Conservation (phyloP, 2,329 filamentous ascomycete genomes). For the Colletotrichum simmondsii region DNA sequence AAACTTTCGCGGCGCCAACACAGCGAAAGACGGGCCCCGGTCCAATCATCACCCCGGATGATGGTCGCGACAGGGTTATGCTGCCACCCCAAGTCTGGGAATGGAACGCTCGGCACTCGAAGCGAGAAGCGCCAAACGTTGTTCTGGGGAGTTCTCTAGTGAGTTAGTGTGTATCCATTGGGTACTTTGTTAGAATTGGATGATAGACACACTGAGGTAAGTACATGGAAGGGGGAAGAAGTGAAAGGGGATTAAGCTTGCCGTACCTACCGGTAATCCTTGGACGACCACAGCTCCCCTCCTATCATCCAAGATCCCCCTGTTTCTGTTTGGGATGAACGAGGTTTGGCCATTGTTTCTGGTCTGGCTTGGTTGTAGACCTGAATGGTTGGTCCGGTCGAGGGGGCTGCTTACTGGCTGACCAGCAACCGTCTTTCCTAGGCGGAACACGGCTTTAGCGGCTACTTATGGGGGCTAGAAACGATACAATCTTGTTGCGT, state of each 20-base stretch:
- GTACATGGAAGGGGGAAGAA: too few species aligned
- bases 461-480: neutral
- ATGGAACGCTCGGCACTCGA: slow-evolving; percentile 10
- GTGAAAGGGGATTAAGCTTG: neutral
- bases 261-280: neutral
- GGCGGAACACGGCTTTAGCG: neutral
- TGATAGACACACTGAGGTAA: neutral
- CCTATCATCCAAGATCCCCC: neutral
- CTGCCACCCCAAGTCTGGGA: neutral
- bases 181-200: too few species aligned
- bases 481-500: neutral
- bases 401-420: neutral
- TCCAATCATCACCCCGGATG: neutral
- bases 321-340: slow-evolving; percentile 17
- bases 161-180: too few species aligned
- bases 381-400: neutral
- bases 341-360: slow-evolving; percentile 8
- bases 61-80: neutral
- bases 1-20: slow-evolving; percentile 12
- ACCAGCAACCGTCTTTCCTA: neutral
- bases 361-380: neutral
- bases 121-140: slow-evolving; percentile 1
- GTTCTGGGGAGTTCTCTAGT: neutral
- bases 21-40: too few species aligned
- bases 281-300: neutral